phyloP scores from a whole-genome alignment of 2,329 filamentous ascomycete species.

The Penicillium occitanis region DNA sequence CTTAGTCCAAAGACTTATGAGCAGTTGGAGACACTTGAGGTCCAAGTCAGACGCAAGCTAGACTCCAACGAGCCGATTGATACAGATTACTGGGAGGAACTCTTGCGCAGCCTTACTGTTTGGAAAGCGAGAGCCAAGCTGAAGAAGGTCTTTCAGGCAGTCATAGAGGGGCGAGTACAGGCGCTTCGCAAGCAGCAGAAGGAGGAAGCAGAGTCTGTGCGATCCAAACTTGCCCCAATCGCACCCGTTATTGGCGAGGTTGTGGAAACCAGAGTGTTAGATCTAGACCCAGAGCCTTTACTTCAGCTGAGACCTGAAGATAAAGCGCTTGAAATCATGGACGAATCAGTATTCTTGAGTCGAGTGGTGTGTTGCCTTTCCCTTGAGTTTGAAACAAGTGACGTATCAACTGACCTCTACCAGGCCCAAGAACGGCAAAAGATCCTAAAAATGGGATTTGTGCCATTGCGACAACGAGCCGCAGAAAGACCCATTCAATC shows the following conservation, averaged over 20 bases:
- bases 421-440: constrained; percentile 59
- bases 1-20: constrained; percentile 80
- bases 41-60: constrained; percentile 82
- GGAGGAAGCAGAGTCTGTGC: constrained; percentile 62
- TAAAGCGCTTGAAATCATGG: constrained; percentile 58
- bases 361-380: constrained; percentile 48
- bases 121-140: constrained; percentile 92
- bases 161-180: constrained; percentile 68
- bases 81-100: constrained; percentile 95
- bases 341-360: constrained; percentile 60
- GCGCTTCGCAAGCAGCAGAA: constrained; percentile 66
- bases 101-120: constrained; percentile 77
- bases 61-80: constrained; percentile 89
- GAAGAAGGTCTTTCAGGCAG: constrained; percentile 71
- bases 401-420: constrained; percentile 15
- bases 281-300: constrained; percentile 64
- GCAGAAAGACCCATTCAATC: constrained; percentile 35
- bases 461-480: constrained; percentile 57
- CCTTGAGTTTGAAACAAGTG: constrained; percentile 16
- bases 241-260: constrained; percentile 44
- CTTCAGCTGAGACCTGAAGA: constrained; percentile 65
- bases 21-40: constrained; percentile 82
- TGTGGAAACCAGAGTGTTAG: constrained; percentile 31
- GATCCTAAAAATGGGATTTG: constrained; percentile 64
- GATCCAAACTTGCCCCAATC: constrained; percentile 54